Conservation (phyloP, 2,329 filamentous ascomycete species). For the Geosmithia flava region DNA sequence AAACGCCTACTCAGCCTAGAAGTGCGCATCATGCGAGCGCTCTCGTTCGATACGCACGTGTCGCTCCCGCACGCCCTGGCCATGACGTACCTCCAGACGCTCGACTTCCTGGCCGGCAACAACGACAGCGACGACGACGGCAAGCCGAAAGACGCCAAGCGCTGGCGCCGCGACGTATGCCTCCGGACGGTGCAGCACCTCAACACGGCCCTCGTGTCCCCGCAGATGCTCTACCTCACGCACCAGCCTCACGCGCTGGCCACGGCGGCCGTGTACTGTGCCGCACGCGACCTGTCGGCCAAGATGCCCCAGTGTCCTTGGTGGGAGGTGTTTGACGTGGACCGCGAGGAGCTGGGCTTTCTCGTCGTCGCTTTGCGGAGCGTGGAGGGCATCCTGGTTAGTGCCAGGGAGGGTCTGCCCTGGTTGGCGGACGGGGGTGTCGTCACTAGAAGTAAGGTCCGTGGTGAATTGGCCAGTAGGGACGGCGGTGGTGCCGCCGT, state of each 20-base stretch:
- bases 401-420: slow-evolving; percentile 45
- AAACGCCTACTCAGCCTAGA: slow-evolving; percentile 60
- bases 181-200: slow-evolving; percentile 61
- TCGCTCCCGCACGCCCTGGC: slow-evolving; percentile 76
- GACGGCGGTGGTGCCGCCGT: slow-evolving; percentile 21
- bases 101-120: slow-evolving; percentile 51
- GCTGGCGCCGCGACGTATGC: slow-evolving; percentile 32
- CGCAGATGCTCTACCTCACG: slow-evolving; percentile 81
- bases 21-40: slow-evolving; percentile 58
- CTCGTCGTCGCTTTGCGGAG: slow-evolving; percentile 78
- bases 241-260: slow-evolving; percentile 82
- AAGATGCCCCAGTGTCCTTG: slow-evolving; percentile 77
- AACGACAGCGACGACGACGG: slow-evolving; percentile 10
- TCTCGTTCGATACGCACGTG: slow-evolving; percentile 77
- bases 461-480: slow-evolving; percentile 45
- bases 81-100: slow-evolving; percentile 83
- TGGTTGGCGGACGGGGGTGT: slow-evolving; percentile 31
- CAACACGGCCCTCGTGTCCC: slow-evolving; percentile 76
- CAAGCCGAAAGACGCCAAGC: not conserved
- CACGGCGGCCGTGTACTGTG: slow-evolving; percentile 82
- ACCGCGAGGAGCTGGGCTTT: slow-evolving; percentile 88
- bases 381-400: slow-evolving; percentile 55
- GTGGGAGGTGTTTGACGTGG: slow-evolving; percentile 98
- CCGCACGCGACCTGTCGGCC: slow-evolving; percentile 61
- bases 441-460: slow-evolving; percentile 44